These are phyloP conservation scores for Sugiyamaella pinicola DNA, from an alignment of 1,139 yeast species.

Conservation along the genomic window DNA sequence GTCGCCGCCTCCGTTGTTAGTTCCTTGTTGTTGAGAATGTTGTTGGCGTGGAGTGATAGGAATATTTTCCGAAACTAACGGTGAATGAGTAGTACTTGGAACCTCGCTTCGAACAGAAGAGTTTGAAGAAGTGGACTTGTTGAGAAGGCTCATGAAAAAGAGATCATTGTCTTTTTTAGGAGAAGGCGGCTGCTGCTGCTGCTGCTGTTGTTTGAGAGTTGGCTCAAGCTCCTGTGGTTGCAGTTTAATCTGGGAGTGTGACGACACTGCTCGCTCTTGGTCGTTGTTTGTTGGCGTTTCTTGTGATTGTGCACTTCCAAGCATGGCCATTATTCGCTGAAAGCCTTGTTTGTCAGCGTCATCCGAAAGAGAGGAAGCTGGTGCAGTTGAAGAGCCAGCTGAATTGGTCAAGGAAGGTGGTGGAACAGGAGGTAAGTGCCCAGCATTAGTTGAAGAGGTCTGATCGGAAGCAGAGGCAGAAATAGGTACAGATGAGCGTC, in stretches of 20 bases:
- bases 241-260: background rate
- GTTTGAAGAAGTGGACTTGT: conserved; percentile 27
- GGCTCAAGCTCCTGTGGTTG: too few relatives aligned
- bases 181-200: conserved; percentile 16
- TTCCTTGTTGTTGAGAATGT: background rate
- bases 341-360: conserved; percentile 41
- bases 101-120: conserved; percentile 11
- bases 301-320: conserved; percentile 28
- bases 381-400: conserved; percentile 6
- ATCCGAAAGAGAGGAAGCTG: conserved; percentile 8
- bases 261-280: background rate
- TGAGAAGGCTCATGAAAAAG: conserved; percentile 37
- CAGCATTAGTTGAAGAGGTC: background rate
- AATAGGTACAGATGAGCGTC: background rate
- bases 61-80: conserved; percentile 6
- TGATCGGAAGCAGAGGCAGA: too few relatives aligned
- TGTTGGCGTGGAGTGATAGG: background rate
- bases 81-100: conserved; percentile 6
- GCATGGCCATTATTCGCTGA: conserved; percentile 41
- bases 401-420: conserved; percentile 11
- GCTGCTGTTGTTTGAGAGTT: background rate
- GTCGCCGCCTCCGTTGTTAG: background rate
- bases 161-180: conserved; percentile 32
- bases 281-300: background rate
- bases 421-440: conserved; percentile 6